A percentile compares a stretch with the other conserved stretches of the same genome.
Conservation (phyloP, 768 basidiomycete species). For the Boletus rubroflammeus region DNA sequence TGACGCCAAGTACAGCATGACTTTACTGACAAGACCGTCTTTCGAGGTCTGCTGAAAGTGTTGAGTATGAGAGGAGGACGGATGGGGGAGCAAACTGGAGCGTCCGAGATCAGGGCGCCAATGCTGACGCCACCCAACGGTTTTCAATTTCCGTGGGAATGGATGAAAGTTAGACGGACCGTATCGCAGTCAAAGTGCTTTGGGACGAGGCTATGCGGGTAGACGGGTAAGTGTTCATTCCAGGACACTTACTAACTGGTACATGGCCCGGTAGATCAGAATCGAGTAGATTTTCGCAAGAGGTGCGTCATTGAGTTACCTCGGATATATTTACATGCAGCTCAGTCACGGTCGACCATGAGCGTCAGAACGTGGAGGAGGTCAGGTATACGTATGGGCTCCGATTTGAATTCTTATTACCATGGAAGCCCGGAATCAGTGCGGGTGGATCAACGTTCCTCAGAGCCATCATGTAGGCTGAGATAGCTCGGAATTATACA, state of each 20-base stretch:
- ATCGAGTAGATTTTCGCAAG: not conserved
- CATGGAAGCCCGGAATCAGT: not conserved
- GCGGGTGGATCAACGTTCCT: not conserved
- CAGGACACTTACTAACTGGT: not conserved
- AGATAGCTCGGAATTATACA: not conserved
- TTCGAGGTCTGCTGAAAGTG: conserved; percentile 11
- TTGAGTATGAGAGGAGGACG: not conserved
- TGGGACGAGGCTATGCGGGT: not conserved
- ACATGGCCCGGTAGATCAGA: not conserved
- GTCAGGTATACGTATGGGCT: not conserved
- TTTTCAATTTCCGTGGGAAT: conserved; percentile 7
- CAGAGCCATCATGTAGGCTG: not conserved
- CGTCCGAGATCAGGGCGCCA: not conserved
- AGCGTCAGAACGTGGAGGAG: not conserved
- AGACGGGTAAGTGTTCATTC: not conserved
- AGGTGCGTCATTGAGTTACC: not conserved
- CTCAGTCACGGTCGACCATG: not conserved
- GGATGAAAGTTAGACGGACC: too few relatives aligned
- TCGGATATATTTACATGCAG: not conserved
- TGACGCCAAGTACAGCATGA: conserved; percentile 9
- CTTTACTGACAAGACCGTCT: conserved; percentile 26
- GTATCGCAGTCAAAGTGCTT: too few relatives aligned
- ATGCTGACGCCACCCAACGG: too few relatives aligned
- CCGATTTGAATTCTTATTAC: not conserved
- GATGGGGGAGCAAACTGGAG: not conserved